These are phyloP conservation scores for Goffeauzyma gilvescens DNA, from an alignment of 768 basidiomycete genomes.

Conservation along the genomic window DNA sequence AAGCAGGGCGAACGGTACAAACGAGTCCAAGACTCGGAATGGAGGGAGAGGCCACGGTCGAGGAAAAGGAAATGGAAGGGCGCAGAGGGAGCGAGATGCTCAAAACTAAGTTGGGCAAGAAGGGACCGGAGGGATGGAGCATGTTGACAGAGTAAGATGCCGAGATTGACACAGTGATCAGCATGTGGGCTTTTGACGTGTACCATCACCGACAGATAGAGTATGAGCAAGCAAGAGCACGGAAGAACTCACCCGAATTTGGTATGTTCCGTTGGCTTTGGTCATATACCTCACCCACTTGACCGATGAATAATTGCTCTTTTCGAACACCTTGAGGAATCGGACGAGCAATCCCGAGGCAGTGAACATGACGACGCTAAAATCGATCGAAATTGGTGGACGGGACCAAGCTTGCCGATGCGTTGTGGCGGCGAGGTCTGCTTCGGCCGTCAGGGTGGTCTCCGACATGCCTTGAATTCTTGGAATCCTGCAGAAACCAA, in stretches of 20 bases:
- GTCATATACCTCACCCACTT: constrained; percentile 93
- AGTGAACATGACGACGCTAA: constrained; percentile 95
- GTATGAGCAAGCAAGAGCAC: not conserved
- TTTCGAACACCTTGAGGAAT: constrained; percentile 96
- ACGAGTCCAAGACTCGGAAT: too few species aligned
- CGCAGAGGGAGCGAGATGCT: not conserved
- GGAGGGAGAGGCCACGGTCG: too few species aligned
- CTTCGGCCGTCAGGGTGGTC: constrained; percentile 62
- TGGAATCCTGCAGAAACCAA: constrained; percentile 47
- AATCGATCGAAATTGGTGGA: constrained; percentile 94
- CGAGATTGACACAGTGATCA: not conserved
- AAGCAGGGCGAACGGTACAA: too few species aligned
- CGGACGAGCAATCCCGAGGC: constrained; percentile 86
- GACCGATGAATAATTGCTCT: constrained; percentile 76
- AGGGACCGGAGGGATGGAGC: not conserved
- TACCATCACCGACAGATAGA: too few species aligned
- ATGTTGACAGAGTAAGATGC: not conserved
- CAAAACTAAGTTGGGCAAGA: too few species aligned
- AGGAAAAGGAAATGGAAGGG: too few species aligned
- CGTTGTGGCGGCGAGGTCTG: constrained; percentile 69
- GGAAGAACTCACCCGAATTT: constrained; percentile 57
- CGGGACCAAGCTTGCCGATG: constrained; percentile 90
- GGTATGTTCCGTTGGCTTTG: constrained; percentile 81
- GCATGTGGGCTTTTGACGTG: too few species aligned
- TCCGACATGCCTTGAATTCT: constrained; percentile 85